Percentiles rank a stretch among this genome's conserved stretches.
phyloP scores from a whole-genome alignment of 192 early-diverging fungal species.

The Coemansia erecta region DNA sequence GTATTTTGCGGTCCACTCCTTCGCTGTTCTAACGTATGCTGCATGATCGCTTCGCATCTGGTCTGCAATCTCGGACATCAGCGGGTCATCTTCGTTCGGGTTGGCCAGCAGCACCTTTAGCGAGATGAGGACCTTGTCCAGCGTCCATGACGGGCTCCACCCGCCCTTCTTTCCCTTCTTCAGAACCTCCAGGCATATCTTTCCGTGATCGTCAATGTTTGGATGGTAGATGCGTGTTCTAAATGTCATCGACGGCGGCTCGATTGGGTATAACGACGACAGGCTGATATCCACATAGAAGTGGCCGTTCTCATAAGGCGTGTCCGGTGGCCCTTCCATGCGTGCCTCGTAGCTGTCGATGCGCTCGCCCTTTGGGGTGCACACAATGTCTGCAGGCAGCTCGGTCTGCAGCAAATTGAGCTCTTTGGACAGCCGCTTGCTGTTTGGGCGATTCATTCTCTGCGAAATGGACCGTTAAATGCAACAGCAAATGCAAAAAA shows the following conservation, averaged over 20 bases:
- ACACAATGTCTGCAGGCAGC: constrained; percentile 59
- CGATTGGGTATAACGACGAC: constrained; percentile 62
- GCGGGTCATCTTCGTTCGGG: constrained; percentile 76
- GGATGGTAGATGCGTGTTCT: constrained; percentile 79
- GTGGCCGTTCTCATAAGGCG: constrained; percentile 63
- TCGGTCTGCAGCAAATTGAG: constrained; percentile 44
- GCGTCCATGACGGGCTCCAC: constrained; percentile 69
- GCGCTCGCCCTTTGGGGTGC: constrained; percentile 62
- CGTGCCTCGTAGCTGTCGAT: constrained; percentile 59
- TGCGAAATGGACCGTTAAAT: not conserved
- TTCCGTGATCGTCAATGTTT: constrained; percentile 74
- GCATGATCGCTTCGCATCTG: constrained; percentile 23
- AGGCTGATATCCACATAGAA: constrained; percentile 62
- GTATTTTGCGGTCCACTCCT: constrained; percentile 35
- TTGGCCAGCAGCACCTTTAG: constrained; percentile 57
- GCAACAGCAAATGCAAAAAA: not conserved
- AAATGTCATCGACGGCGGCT: constrained; percentile 68
- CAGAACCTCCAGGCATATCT: constrained; percentile 72
- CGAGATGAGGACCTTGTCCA: constrained; percentile 61
- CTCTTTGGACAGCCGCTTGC: constrained; percentile 32
- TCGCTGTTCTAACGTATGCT: constrained; percentile 21
- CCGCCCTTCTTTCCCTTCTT: constrained; percentile 59
- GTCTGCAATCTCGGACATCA: constrained; percentile 61
- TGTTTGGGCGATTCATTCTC: constrained; percentile 1
- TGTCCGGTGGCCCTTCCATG: constrained; percentile 62